Evolutionary conservation across 1,284 basidiomycete genomes (phyloP), one percentile per base, ranked within the genome.

Genomic region (Marasmius fiardii): DNA sequence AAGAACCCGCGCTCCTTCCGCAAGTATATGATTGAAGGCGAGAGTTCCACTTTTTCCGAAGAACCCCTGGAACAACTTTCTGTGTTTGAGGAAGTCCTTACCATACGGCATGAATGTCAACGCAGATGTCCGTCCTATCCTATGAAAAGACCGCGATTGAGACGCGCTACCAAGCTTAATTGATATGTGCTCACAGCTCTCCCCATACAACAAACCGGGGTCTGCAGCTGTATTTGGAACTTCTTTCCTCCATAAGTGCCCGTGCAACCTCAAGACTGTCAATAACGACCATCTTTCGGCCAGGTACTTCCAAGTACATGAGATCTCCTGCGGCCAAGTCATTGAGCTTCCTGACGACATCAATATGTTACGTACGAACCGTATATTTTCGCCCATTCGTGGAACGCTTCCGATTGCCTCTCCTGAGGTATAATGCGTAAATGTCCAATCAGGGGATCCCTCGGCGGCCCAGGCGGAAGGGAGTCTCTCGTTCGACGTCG

Each of bases 31-130:
- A 6, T 57, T 53, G 44, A 64, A 64, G 3, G 48, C 43, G 4
- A 51, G 4, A 37, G 56, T 62, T 48, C 62, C 58, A 4, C 54
- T 35, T 12, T 43, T 16, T 24, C 52, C 53, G 8, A 66, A 52
- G 23, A 60, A 59, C 6, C 60, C 53, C 33, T 64, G 61, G 11
- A 63, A 43, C 21, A 64, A 52, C 21, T 54, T 62, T 4, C 64
- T 56, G 31, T 67, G 62, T 21, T 54, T 58, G 23, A 59, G 56
- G 18, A 65, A 65, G 12, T 11, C 16, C 26, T 61, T 54, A n/a
- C 65, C 65, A 28, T 65, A 66, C 28, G 28, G 47, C 28, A 65
- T 24, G 16, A 64, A 58, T 16, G 57, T 39, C 6, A 68, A 26
- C 3, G 55, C 23, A 7, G 54, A 50, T 7, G 11, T 20, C 61